Base-by-base conservation (phyloP, 2,329 filamentous ascomycete species). In the Fusarium acutatum region DNA sequence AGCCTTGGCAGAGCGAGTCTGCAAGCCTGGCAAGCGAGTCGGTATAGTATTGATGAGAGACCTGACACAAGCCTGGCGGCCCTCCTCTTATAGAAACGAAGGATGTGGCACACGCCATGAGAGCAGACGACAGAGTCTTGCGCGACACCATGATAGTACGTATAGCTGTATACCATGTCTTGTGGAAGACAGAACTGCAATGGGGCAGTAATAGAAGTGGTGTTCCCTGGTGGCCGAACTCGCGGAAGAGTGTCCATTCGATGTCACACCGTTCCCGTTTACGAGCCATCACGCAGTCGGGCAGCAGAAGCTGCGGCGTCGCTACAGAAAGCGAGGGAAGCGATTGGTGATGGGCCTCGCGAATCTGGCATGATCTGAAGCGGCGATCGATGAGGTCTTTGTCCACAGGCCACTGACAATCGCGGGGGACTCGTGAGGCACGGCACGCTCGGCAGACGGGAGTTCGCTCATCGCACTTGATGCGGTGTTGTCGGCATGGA, bases 251-350 rank as follows among this genome's bases (percentile, higher is more conserved):
- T 4, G 20, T 14, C 50, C 50, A 54, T 18, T 54, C 50, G 15
- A 40, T 28, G 20, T n/a, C 50, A n/a, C 1, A 0, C 0, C 14
- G 50, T 8, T 54, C 50, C 20, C 20, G 50, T 6, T 30, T 40
- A 28, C 34, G 34, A 54, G 50, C 50, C 15, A 30, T 10, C 2
- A 28, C 3, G 2, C 20, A 54, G 1, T 54, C 34, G 4, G 50
- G 24, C 7, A 38, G 22, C 7, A 40, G 38, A n/a, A 40, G 46
- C 28, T 32, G 46, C 5, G 22, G 1, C 1, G 46, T 24, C n/a
- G 2, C 15, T 13, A 20, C 22, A 34, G 1, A 10, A 50, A 0
- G 7, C 28, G 9, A 35, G 6, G 32, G 12, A 4, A 3, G 1
- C 5, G 20, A 53, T 28, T 37, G 24, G 13, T 17, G 20, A 20